Percentiles rank a stretch among this genome's conserved stretches.
Evolutionary conservation across 257 asterid species (phyloP).

Genomic region (Gentiana straminea): DNA sequence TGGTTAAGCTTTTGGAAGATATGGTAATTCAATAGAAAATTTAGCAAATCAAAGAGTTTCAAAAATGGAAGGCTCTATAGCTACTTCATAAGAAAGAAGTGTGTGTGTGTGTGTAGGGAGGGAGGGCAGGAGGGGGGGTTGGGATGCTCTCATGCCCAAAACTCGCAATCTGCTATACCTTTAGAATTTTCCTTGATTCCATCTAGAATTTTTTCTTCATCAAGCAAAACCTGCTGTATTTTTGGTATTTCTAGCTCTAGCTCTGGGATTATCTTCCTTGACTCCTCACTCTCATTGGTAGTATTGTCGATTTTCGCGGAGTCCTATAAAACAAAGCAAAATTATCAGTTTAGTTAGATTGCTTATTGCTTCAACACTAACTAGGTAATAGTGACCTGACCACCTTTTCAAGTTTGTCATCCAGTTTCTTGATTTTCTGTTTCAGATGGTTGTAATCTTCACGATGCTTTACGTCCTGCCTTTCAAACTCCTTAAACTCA

Average conservation of each 20-base stretch:
- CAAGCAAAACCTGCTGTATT: conserved; percentile 51
- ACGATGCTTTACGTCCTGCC: conserved; percentile 80
- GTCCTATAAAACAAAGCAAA: conserved; percentile 36
- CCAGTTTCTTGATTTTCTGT: conserved; percentile 74
- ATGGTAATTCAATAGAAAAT: no score
- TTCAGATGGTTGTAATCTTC: conserved; percentile 80
- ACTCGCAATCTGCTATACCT: conserved; percentile 26
- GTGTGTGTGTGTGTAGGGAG: no score
- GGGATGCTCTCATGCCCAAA: no score
- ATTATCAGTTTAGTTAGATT: background rate
- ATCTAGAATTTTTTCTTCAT: conserved; percentile 70
- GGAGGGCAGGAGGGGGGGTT: no score
- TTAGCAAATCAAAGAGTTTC: background rate
- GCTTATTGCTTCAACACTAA: background rate
- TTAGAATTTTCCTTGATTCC: conserved; percentile 69
- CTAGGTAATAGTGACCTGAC: background rate
- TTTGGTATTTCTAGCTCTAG: conserved; percentile 69
- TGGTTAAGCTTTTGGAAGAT: no score
- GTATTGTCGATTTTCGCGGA: conserved; percentile 45
- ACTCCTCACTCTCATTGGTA: conserved; percentile 68
- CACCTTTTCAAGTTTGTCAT: conserved; percentile 83
- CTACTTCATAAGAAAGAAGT: background rate
- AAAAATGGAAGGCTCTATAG: no score
- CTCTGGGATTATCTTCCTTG: conserved; percentile 61
- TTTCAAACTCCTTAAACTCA: conserved; percentile 86